phyloP scores from a whole-genome alignment of 306 rosid genomes.

The Vigna radiata region DNA sequence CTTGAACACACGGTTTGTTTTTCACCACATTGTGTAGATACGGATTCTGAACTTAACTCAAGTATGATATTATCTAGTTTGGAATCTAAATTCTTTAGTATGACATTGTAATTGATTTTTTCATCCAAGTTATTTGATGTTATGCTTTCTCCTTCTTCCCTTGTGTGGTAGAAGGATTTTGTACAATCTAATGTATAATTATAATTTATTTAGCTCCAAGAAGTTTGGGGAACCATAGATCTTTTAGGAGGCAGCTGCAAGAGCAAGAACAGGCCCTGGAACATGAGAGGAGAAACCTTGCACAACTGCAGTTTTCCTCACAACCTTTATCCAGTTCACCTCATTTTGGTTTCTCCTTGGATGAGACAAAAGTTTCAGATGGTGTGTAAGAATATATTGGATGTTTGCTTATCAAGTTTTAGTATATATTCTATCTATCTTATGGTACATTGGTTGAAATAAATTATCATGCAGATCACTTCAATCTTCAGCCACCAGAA shows the following conservation, averaged over 20 bases:
- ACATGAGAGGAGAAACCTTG: slow-evolving; percentile 56
- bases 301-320: slow-evolving; percentile 50
- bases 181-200: slow-evolving; percentile 15
- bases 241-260: slow-evolving; percentile 62
- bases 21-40: slow-evolving; percentile 45
- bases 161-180: neutral
- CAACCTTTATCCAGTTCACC: slow-evolving; percentile 45
- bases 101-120: neutral
- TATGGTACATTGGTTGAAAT: slow-evolving; percentile 8
- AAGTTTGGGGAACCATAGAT: slow-evolving; percentile 51
- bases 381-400: slow-evolving; percentile 37
- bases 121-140: neutral
- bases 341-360: slow-evolving; percentile 51
- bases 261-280: slow-evolving; percentile 61
- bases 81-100: neutral
- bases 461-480: slow-evolving; percentile 51
- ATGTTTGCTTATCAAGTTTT: neutral
- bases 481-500: slow-evolving; percentile 46
- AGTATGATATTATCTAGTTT: slow-evolving; percentile 47
- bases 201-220: slow-evolving; percentile 54
- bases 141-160: neutral
- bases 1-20: slow-evolving; percentile 48
- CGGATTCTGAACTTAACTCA: slow-evolving; percentile 58
- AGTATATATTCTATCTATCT: neutral
- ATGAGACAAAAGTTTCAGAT: slow-evolving; percentile 51